phyloP scores from a whole-genome alignment of 2,329 filamentous ascomycete species.

The Sclerotinia borealis region DNA sequence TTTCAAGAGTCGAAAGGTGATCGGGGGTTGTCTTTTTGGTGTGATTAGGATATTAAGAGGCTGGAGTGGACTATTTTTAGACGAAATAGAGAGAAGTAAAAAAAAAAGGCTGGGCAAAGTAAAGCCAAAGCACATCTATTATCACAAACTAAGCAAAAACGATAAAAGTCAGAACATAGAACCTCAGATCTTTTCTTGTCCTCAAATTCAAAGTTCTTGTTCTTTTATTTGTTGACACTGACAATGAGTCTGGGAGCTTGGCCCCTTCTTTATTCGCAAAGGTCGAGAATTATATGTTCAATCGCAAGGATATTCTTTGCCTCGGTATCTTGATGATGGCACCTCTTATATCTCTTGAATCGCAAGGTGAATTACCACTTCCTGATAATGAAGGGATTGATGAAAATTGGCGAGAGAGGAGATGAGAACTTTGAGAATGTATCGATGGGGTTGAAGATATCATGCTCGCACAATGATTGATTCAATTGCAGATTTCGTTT shows the following conservation, averaged over 20 bases:
- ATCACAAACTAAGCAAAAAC: background rate
- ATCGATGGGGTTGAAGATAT: constrained; percentile 14
- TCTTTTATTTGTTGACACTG: background rate
- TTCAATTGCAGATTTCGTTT: constrained; percentile 14
- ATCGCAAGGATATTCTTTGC: background rate
- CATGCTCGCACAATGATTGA: constrained; percentile 19
- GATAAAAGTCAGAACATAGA: background rate
- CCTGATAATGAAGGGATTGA: background rate
- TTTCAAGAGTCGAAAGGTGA: background rate
- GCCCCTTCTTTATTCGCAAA: background rate
- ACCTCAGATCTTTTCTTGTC: background rate
- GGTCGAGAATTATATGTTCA: background rate
- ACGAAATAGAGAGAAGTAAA: constrained; percentile 1
- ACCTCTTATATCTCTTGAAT: background rate
- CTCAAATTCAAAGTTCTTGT: background rate
- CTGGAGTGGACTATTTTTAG: constrained; percentile 5
- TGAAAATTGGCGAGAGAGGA: background rate
- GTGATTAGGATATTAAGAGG: constrained; percentile 8
- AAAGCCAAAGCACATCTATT: background rate
- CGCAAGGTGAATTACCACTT: background rate
- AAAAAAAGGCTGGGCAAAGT: constrained; percentile 6
- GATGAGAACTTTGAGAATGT: constrained; percentile 10
- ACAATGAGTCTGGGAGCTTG: background rate
- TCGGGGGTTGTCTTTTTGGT: background rate
- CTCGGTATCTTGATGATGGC: background rate